These are phyloP conservation scores for Chlorophyllum brunneum DNA, from an alignment of 768 basidiomycete species.

Conservation along the genomic window DNA sequence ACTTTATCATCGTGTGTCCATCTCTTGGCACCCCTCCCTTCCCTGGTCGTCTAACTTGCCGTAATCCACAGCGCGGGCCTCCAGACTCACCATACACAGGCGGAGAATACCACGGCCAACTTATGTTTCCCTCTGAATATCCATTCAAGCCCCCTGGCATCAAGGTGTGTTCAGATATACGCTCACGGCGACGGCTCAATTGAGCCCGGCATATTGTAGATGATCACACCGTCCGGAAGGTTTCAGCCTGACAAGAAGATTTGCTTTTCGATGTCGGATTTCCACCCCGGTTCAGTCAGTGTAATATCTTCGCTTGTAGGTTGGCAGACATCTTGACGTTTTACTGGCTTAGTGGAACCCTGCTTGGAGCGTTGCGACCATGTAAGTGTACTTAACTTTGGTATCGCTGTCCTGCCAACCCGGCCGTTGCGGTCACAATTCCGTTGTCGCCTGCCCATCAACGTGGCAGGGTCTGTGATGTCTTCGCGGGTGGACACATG, in stretches of 20 bases:
- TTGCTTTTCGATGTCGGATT: slow-evolving; percentile 97
- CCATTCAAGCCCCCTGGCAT: slow-evolving; percentile 97
- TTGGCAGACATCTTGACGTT: slow-evolving; percentile 12
- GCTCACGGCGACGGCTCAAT: slow-evolving; percentile 6
- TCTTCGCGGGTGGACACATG: background rate
- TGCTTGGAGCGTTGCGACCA: slow-evolving; percentile 92
- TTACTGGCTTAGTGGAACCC: slow-evolving; percentile 74
- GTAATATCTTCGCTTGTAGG: no score
- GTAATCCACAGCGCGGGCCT: slow-evolving; percentile 73
- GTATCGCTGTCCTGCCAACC: slow-evolving; percentile 1
- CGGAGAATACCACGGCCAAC: slow-evolving; percentile 92
- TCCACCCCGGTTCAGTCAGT: slow-evolving; percentile 84
- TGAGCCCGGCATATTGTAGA: slow-evolving; percentile 39
- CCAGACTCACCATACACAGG: slow-evolving; percentile 88
- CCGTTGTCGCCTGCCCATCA: slow-evolving; percentile 1
- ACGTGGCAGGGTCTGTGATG: slow-evolving; percentile 5
- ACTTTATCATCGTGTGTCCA: slow-evolving; percentile 80
- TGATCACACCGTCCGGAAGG: slow-evolving; percentile 88
- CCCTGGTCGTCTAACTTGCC: slow-evolving; percentile 14
- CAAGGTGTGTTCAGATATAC: slow-evolving; percentile 52
- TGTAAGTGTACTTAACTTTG: slow-evolving; percentile 59
- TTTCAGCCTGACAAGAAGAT: slow-evolving; percentile 94
- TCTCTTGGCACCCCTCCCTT: slow-evolving; percentile 8
- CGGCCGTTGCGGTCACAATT: background rate
- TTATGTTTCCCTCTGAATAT: slow-evolving; percentile 92